Conservation (phyloP, 2,329 filamentous ascomycete genomes). For the Hirsutella minnesotensis region DNA sequence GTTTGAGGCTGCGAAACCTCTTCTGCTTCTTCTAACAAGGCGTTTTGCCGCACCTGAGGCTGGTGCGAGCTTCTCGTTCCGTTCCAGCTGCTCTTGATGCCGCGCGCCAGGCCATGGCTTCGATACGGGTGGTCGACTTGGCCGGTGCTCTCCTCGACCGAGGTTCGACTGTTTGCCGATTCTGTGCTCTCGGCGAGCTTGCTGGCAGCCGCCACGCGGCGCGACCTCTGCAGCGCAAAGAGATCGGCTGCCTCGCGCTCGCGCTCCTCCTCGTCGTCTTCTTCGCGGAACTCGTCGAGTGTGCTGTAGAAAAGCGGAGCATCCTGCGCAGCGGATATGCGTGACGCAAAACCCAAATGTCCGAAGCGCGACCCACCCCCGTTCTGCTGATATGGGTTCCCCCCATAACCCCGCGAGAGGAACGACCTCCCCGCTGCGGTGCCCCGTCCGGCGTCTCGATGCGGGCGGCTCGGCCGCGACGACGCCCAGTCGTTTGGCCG, state of each 20-base stretch:
- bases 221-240: slow-evolving; percentile 80
- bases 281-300: slow-evolving; percentile 80
- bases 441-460: slow-evolving; percentile 18
- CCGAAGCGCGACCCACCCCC: slow-evolving; percentile 62
- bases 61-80: slow-evolving; percentile 33
- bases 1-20: slow-evolving; percentile 25
- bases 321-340: slow-evolving; percentile 59
- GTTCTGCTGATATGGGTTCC: slow-evolving; percentile 77
- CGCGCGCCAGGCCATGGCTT: slow-evolving; percentile 34
- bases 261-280: slow-evolving; percentile 85
- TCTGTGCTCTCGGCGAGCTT: slow-evolving; percentile 78
- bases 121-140: slow-evolving; percentile 25
- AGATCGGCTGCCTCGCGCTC: slow-evolving; percentile 89
- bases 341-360: slow-evolving; percentile 59
- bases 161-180: slow-evolving; percentile 32
- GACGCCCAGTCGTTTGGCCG: slow-evolving; percentile 20
- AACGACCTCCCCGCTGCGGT: slow-evolving; percentile 27
- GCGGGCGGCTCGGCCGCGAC: slow-evolving; percentile 19
- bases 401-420: slow-evolving; percentile 34
- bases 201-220: slow-evolving; percentile 76
- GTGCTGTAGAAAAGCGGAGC: slow-evolving; percentile 92
- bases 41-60: slow-evolving; percentile 14
- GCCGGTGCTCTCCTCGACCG: slow-evolving; percentile 19
- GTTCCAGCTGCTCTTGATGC: slow-evolving; percentile 55
- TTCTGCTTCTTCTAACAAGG: slow-evolving; percentile 28